Evolutionary conservation across 2,329 filamentous ascomycete species (phyloP).

Genomic region (Colletotrichum cordylinicola): DNA sequence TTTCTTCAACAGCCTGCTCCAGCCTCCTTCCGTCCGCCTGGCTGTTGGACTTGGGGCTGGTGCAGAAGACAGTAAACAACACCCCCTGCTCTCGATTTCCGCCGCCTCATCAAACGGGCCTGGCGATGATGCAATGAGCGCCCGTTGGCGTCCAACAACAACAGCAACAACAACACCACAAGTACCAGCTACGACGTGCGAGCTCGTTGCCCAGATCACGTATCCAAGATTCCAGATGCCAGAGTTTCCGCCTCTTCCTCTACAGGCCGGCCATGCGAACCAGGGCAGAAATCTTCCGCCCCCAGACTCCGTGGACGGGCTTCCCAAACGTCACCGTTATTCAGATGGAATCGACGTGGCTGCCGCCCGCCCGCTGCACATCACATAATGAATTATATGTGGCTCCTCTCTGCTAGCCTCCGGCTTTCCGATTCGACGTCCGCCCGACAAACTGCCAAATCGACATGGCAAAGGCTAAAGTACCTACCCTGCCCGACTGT

Average conservation of each 20-base stretch:
- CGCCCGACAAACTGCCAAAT: not conserved
- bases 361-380: not conserved
- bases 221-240: not conserved
- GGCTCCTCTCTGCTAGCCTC: not conserved
- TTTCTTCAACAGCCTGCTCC: not conserved
- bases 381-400: not conserved
- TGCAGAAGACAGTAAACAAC: not conserved
- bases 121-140: conserved; percentile 2
- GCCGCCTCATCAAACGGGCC: not conserved
- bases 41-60: not conserved
- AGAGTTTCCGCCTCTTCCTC: not conserved
- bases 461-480: not conserved
- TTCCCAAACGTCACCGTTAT: conserved; percentile 14
- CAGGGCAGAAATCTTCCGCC: not conserved
- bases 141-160: not conserved
- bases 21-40: not conserved
- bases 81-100: not conserved
- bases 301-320: not conserved
- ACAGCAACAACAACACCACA: not conserved
- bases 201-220: not conserved
- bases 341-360: conserved; percentile 15
- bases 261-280: conserved; percentile 3
- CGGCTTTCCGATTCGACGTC: conserved; percentile 7
- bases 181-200: not conserved
- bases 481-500: not conserved